These are phyloP conservation scores for Fusarium marasasianum DNA, from an alignment of 2,329 filamentous ascomycete species.

Conservation along the genomic window DNA sequence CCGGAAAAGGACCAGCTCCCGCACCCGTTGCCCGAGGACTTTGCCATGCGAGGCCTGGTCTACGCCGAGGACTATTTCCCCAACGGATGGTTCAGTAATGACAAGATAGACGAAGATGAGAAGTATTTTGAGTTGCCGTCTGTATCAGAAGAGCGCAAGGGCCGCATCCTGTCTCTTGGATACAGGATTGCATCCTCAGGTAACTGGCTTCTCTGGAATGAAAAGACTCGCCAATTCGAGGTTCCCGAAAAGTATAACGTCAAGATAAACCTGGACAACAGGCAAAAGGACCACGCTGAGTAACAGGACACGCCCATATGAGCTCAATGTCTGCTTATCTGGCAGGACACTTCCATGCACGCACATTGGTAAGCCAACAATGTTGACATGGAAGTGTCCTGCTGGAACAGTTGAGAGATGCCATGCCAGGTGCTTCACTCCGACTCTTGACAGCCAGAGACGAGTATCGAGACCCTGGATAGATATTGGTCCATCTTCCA, in stretches of 20 bases:
- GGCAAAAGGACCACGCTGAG: slow-evolving; percentile 25
- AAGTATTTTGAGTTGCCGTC: slow-evolving; percentile 70
- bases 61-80: slow-evolving; percentile 70
- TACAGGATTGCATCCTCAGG: slow-evolving; percentile 54
- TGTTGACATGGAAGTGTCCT: neutral
- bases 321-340: neutral
- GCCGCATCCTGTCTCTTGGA: slow-evolving; percentile 68
- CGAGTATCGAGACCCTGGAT: neutral
- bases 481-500: neutral
- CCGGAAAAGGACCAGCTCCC: slow-evolving; percentile 54
- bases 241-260: slow-evolving; percentile 50
- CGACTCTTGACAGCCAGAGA: neutral
- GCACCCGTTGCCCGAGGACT: slow-evolving; percentile 75
- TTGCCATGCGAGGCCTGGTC: slow-evolving; percentile 69
- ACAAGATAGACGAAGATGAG: slow-evolving; percentile 73
- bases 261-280: neutral
- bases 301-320: neutral
- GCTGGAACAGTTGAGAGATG: neutral
- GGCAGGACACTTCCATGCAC: neutral
- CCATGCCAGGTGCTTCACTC: neutral
- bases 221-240: slow-evolving; percentile 49
- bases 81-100: slow-evolving; percentile 64
- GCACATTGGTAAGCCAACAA: neutral
- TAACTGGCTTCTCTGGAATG: slow-evolving; percentile 59
- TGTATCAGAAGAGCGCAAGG: slow-evolving; percentile 65